Percentiles rank a stretch among this genome's conserved stretches.
phyloP scores from a whole-genome alignment of 225 moss, liverwort and hornwort genomes.

The Physcomitrium patens region DNA sequence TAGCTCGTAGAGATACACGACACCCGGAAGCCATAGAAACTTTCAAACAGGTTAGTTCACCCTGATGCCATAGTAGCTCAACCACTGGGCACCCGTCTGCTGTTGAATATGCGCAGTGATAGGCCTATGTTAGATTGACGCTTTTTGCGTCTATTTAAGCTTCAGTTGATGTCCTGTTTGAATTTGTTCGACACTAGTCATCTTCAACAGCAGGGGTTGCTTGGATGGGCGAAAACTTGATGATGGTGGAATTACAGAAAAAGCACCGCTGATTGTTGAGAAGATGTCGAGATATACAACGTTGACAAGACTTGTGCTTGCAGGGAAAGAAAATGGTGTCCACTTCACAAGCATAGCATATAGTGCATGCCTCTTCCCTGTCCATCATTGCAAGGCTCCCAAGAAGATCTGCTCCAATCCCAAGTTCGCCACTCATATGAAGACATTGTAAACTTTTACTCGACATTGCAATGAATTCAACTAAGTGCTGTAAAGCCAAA shows the following conservation, averaged over 20 bases:
- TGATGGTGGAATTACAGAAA: constrained; percentile 83
- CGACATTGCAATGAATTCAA: no score
- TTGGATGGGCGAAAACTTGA: constrained; percentile 50
- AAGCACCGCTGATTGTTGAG: constrained; percentile 98
- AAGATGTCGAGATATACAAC: constrained; percentile 91
- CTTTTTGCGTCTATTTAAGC: constrained; percentile 23
- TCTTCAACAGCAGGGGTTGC: constrained; percentile 55
- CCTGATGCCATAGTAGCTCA: background rate
- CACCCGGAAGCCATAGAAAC: constrained; percentile 4
- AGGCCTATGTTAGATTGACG: constrained; percentile 21
- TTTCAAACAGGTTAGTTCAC: background rate
- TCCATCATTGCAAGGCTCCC: constrained; percentile 56
- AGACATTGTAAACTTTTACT: no score
- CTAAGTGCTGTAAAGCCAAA: no score
- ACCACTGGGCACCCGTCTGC: constrained; percentile 8
- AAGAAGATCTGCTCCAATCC: constrained; percentile 46
- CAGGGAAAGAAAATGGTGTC: constrained; percentile 92
- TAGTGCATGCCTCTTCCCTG: constrained; percentile 81
- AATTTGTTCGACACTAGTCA: constrained; percentile 49
- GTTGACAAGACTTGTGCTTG: constrained; percentile 94
- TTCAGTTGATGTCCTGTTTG: constrained; percentile 32
- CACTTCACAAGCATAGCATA: constrained; percentile 89
- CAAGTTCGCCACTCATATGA: background rate
- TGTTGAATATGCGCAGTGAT: constrained; percentile 24
- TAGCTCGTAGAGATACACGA: background rate